A percentile compares a stretch with the other conserved stretches of the same genome.
These are phyloP conservation scores for Dioscorea alata DNA, from an alignment of 106 monocot genomes.

Conservation along the genomic window DNA sequence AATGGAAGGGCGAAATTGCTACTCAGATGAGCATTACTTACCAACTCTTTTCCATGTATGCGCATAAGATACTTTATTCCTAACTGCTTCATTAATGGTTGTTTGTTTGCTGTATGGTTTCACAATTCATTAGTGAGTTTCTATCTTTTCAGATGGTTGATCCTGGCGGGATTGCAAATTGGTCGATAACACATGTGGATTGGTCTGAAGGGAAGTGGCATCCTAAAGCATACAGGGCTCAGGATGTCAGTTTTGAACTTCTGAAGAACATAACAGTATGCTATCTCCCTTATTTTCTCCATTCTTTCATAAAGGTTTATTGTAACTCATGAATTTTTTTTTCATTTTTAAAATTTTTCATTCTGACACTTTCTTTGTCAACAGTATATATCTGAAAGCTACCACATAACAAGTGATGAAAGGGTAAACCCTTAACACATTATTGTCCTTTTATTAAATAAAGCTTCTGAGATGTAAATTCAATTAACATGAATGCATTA, in stretches of 20 bases:
- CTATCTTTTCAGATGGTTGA: constrained; percentile 68
- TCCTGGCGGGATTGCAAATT: constrained; percentile 83
- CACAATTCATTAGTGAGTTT: too few relatives aligned
- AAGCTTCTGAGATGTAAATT: too few relatives aligned
- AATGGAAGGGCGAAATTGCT: constrained; percentile 82
- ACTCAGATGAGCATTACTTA: constrained; percentile 93
- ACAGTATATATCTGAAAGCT: constrained; percentile 74
- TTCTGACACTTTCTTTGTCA: background rate
- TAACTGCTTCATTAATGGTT: background rate
- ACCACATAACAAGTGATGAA: constrained; percentile 70
- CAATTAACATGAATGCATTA: too few relatives aligned
- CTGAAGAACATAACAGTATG: constrained; percentile 71
- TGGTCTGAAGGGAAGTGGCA: constrained; percentile 99
- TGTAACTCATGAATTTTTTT: background rate
- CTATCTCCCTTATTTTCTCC: constrained; percentile 1
- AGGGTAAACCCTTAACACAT: constrained; percentile 35
- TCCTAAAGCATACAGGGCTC: constrained; percentile 75
- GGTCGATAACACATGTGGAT: constrained; percentile 95
- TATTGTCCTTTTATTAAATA: too few relatives aligned
- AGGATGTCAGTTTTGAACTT: constrained; percentile 68
- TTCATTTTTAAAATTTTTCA: too few relatives aligned
- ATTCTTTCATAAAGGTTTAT: background rate
- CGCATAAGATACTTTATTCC: constrained; percentile 4
- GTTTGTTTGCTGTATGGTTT: too few relatives aligned
- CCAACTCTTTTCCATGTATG: constrained; percentile 83